Percentiles rank a stretch among this genome's conserved stretches.
phyloP scores from a whole-genome alignment of 495 filamentous ascomycete genomes.

The Copromyces sp. region DNA sequence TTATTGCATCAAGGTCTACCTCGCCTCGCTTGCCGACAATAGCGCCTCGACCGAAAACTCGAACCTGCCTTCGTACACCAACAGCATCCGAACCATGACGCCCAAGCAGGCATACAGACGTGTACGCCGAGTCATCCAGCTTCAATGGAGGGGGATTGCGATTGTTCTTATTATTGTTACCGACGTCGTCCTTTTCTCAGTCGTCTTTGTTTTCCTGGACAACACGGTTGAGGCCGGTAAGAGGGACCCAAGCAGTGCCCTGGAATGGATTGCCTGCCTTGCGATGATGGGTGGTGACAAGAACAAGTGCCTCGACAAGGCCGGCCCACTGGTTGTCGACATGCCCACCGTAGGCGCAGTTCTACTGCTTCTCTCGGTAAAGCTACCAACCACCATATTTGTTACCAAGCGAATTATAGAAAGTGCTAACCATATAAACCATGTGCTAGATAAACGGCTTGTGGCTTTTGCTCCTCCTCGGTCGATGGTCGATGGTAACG shows the following conservation, averaged over 20 bases:
- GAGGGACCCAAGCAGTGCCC: slow-evolving; percentile 41
- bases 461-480: slow-evolving; percentile 73
- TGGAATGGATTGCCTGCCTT: slow-evolving; percentile 64
- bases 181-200: slow-evolving; percentile 84
- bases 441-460: slow-evolving; percentile 61
- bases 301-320: slow-evolving; percentile 49
- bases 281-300: slow-evolving; percentile 48
- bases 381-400: slow-evolving; percentile 9
- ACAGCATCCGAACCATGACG: slow-evolving; percentile 71
- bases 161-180: slow-evolving; percentile 79
- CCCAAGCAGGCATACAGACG: slow-evolving; percentile 82
- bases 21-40: slow-evolving; percentile 70
- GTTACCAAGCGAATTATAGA: not conserved
- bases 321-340: slow-evolving; percentile 50
- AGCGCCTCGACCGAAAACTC: slow-evolving; percentile 59
- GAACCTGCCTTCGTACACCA: slow-evolving; percentile 64
- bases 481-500: slow-evolving; percentile 67
- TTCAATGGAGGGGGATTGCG: slow-evolving; percentile 88
- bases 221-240: slow-evolving; percentile 47
- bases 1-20: slow-evolving; percentile 92
- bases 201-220: slow-evolving; percentile 82
- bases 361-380: slow-evolving; percentile 69
- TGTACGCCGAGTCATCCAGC: slow-evolving; percentile 71
- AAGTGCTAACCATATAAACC: slow-evolving; percentile 3
- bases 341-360: slow-evolving; percentile 73